Evolutionary conservation across 1,139 yeast genomes (phyloP).

Genomic region (Candida tropicalis): DNA sequence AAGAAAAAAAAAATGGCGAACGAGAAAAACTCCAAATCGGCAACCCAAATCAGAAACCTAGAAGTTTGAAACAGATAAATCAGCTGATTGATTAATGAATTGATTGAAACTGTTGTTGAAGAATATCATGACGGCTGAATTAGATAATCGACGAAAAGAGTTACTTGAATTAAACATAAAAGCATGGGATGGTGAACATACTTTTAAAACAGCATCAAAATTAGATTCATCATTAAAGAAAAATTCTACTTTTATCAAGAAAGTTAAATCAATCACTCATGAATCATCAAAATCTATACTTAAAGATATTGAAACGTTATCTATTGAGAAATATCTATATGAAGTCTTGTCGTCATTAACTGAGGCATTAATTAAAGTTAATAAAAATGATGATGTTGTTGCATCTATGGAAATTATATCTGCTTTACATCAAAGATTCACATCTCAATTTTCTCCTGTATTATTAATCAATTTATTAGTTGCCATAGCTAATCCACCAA

Average conservation of each 20-base stretch:
- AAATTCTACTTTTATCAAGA: constrained; percentile 80
- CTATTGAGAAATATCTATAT: constrained; percentile 74
- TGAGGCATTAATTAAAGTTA: constrained; percentile 62
- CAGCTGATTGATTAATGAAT: no score
- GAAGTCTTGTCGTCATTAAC: constrained; percentile 67
- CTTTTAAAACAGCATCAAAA: constrained; percentile 30
- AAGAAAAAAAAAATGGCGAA: not conserved
- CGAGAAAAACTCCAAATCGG: not conserved
- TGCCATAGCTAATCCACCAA: constrained; percentile 44
- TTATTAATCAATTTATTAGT: constrained; percentile 51
- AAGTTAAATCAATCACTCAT: constrained; percentile 56
- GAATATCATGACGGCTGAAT: constrained; percentile 17
- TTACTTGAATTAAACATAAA: constrained; percentile 44
- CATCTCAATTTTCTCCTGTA: constrained; percentile 51
- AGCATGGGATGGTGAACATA: constrained; percentile 57
- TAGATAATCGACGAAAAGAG: constrained; percentile 21
- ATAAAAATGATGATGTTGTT: constrained; percentile 58
- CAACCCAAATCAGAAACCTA: no score
- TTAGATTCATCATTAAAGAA: constrained; percentile 82
- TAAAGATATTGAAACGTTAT: constrained; percentile 62
- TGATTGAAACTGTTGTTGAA: no score
- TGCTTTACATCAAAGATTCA: constrained; percentile 77
- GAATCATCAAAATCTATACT: constrained; percentile 45
- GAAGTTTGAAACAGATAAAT: no score
- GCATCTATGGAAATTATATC: constrained; percentile 73